Evolutionary conservation across 441 rosid species (phyloP).

Genomic region (Eruca vesicaria): DNA sequence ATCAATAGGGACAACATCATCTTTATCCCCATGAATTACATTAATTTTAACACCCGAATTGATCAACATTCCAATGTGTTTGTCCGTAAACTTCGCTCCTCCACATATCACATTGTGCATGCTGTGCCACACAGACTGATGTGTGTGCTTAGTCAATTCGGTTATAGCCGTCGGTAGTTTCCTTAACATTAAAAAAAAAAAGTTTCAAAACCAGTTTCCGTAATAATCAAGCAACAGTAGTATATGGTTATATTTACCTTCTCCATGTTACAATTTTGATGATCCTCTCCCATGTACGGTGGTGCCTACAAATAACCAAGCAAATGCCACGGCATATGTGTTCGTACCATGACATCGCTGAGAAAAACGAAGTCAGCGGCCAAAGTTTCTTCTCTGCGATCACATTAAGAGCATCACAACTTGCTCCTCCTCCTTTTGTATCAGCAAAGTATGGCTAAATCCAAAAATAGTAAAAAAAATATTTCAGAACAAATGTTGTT

Average conservation of each 20-base stretch:
- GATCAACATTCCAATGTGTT: constrained; percentile 42
- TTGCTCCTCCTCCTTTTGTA: constrained; percentile 35
- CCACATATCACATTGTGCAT: constrained; percentile 83
- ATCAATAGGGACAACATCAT: constrained; percentile 51
- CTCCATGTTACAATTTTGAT: constrained; percentile 54
- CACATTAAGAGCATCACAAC: constrained; percentile 47
- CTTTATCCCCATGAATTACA: constrained; percentile 59
- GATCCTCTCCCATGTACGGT: constrained; percentile 66
- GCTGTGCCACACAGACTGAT: constrained; percentile 77
- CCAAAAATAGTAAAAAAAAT: background rate
- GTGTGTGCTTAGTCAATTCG: constrained; percentile 74
- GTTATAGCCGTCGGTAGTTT: constrained; percentile 37
- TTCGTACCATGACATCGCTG: constrained; percentile 77
- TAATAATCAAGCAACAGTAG: background rate
- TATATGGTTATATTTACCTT: constrained; percentile 34
- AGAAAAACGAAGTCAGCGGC: constrained; percentile 63
- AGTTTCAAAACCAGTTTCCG: background rate
- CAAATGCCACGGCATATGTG: constrained; percentile 72
- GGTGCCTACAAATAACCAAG: constrained; percentile 59
- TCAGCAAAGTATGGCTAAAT: constrained; percentile 57
- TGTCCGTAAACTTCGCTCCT: constrained; percentile 61
- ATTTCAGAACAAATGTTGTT: background rate
- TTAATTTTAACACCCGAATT: constrained; percentile 37
- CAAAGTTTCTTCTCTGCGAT: constrained; percentile 72
- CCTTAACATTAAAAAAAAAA: background rate